phyloP scores from a whole-genome alignment of 1,284 basidiomycete species.

The Coniophora puteana region DNA sequence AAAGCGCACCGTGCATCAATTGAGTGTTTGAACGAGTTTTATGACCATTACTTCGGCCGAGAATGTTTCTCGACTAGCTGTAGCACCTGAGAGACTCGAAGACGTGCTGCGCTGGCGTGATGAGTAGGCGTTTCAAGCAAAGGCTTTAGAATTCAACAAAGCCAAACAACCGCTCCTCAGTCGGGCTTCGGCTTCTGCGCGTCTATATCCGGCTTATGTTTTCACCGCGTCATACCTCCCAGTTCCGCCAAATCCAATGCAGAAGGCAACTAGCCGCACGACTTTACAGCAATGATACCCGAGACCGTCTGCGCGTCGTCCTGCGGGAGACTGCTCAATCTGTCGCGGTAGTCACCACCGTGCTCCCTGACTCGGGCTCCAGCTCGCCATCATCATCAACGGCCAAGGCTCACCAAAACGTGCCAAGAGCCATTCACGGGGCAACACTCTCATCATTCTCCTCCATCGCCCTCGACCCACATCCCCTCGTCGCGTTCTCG shows the following conservation, averaged over 20 bases:
- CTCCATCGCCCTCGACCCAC: constrained; percentile 85
- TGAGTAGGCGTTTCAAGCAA: no score
- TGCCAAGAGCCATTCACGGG: constrained; percentile 60
- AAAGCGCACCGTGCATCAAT: no score
- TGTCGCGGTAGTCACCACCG: constrained; percentile 57
- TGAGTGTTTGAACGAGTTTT: no score
- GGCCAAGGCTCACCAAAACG: constrained; percentile 5
- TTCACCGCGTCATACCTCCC: neutral
- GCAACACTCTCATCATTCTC: constrained; percentile 91
- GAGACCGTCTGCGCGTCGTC: constrained; percentile 33
- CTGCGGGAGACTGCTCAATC: constrained; percentile 58
- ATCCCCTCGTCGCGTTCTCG: constrained; percentile 84
- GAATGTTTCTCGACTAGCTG: no score
- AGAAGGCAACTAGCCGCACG: constrained; percentile 5
- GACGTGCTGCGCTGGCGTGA: no score
- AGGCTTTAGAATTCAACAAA: constrained; percentile 6
- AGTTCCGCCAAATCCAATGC: neutral
- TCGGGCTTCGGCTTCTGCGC: neutral
- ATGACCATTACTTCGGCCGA: no score
- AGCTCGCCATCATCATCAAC: constrained; percentile 1
- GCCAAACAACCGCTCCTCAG: constrained; percentile 6
- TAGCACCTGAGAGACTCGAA: no score
- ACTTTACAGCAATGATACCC: constrained; percentile 9
- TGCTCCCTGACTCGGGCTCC: constrained; percentile 27
- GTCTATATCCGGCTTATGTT: neutral